A percentile compares a stretch with the other conserved stretches of the same genome.
Conservation (phyloP, 2,329 filamentous ascomycete species). For the Cladophialophora immunda region DNA sequence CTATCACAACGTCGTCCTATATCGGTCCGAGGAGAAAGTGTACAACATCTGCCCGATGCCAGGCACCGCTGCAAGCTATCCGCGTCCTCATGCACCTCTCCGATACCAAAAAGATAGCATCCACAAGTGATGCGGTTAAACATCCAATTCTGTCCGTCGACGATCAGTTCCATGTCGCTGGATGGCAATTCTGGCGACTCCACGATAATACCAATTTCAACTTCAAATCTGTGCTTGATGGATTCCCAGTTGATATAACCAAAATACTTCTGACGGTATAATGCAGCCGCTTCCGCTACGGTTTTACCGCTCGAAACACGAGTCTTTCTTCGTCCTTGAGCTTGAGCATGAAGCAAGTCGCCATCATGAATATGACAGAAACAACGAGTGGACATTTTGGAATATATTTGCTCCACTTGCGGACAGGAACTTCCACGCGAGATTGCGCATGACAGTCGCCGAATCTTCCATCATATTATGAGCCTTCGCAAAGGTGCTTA, state of each 20-base stretch:
- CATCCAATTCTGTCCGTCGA: not conserved
- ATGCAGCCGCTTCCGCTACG: constrained; percentile 14
- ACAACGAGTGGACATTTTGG: constrained; percentile 19
- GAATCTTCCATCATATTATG: not conserved
- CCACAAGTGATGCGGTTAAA: not conserved
- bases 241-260: not conserved
- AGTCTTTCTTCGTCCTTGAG: not conserved
- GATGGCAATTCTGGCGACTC: not conserved
- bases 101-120: constrained; percentile 20
- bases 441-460: constrained; percentile 18
- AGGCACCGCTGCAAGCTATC: constrained; percentile 28
- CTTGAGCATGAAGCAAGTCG: constrained; percentile 2
- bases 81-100: constrained; percentile 17
- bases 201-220: not conserved
- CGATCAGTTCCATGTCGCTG: not conserved
- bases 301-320: not conserved
- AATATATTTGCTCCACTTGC: constrained; percentile 28
- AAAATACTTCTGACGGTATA: constrained; percentile 1
- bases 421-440: constrained; percentile 32
- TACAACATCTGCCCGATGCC: constrained; percentile 27
- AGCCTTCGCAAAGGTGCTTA: constrained; percentile 1
- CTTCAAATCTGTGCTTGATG: not conserved
- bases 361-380: constrained; percentile 29
- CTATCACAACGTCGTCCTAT: constrained; percentile 23
- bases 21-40: not conserved